Evolutionary conservation across 768 basidiomycete genomes (phyloP).

Genomic region (Calocybe gangraenosa): DNA sequence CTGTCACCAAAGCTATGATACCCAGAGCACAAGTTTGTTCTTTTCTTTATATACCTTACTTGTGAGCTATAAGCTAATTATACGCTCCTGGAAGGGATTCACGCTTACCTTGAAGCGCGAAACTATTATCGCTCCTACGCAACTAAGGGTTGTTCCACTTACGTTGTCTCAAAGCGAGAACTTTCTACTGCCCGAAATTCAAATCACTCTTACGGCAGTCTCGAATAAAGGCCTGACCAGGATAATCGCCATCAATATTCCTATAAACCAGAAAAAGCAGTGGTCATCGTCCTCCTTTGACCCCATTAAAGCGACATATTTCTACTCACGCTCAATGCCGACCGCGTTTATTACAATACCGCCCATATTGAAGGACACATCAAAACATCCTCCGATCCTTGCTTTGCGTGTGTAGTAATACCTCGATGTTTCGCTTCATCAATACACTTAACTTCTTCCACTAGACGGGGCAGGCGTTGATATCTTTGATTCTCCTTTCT

Average conservation of each 20-base stretch:
- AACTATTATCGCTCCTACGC: conserved; percentile 52
- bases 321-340: conserved; percentile 51
- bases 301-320: conserved; percentile 53
- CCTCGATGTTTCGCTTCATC: not conserved
- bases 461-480: conserved; percentile 88
- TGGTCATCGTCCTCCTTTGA: conserved; percentile 34
- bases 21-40: conserved; percentile 11
- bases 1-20: conserved; percentile 27
- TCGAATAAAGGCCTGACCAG: conserved; percentile 19
- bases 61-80: not conserved
- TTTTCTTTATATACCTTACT: not conserved
- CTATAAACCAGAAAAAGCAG: conserved; percentile 38
- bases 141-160: conserved; percentile 59
- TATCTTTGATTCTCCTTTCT: conserved; percentile 48
- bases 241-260: conserved; percentile 33
- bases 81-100: conserved; percentile 21
- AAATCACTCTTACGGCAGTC: conserved; percentile 35
- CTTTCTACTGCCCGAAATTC: conserved; percentile 27
- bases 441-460: not conserved
- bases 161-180: conserved; percentile 35
- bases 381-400: conserved; percentile 46
- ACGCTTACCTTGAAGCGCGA: conserved; percentile 22
- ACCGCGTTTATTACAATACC: conserved; percentile 57
- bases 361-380: conserved; percentile 34
- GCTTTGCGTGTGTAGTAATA: conserved; percentile 51